phyloP scores from a whole-genome alignment of 1,139 yeast species.

The Blastobotrys petasosporus region DNA sequence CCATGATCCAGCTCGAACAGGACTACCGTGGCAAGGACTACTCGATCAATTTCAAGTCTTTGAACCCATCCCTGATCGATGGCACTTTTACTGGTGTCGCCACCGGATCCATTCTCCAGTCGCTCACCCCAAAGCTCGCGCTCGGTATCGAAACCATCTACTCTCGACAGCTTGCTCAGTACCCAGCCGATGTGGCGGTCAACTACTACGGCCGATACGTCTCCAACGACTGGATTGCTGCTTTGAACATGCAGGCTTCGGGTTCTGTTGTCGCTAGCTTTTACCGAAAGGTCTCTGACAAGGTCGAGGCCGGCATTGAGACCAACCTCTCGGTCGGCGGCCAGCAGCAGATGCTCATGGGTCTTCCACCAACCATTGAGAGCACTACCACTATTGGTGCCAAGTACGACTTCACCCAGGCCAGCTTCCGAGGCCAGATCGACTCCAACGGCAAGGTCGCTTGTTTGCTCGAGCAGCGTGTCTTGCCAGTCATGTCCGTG shows the following conservation, averaged over 20 bases:
- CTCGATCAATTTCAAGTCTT: constrained; percentile 80
- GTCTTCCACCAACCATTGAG: constrained; percentile 79
- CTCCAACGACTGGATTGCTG: constrained; percentile 83
- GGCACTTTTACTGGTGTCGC: constrained; percentile 86
- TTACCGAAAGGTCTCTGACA: constrained; percentile 89
- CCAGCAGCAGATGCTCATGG: constrained; percentile 67
- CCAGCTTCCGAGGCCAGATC: constrained; percentile 90
- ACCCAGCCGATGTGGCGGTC: constrained; percentile 90
- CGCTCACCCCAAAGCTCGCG: constrained; percentile 75
- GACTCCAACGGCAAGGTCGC: constrained; percentile 89
- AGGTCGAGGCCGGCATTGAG: constrained; percentile 96
- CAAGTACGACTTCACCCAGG: constrained; percentile 95
- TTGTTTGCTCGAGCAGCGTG: constrained; percentile 87
- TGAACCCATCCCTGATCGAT: constrained; percentile 71
- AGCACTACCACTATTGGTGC: constrained; percentile 95
- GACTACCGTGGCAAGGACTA: constrained; percentile 88
- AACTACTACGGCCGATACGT: constrained; percentile 89
- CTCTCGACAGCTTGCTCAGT: constrained; percentile 64
- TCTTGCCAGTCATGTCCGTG: constrained; percentile 84
- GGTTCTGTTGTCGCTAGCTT: constrained; percentile 85
- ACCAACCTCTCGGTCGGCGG: constrained; percentile 77
- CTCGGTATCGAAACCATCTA: constrained; percentile 92
- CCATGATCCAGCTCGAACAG: constrained; percentile 95
- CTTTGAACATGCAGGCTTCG: constrained; percentile 91
- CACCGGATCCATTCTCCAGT: constrained; percentile 85